Evolutionary conservation across 768 basidiomycete genomes (phyloP), one percentile per base, ranked within the genome.

Genomic region (Collybia mongolica): DNA sequence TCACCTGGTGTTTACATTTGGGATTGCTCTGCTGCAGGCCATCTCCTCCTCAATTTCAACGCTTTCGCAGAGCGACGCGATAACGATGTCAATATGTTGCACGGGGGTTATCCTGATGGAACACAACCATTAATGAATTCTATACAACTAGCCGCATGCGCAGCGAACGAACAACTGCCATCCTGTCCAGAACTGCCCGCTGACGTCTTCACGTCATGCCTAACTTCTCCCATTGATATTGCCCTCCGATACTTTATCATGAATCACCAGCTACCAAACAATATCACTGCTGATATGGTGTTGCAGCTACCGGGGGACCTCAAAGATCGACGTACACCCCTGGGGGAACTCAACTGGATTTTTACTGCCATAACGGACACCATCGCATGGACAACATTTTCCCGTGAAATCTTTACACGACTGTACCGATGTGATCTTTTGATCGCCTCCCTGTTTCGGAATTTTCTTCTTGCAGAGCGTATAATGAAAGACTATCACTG

Each of bases 271-370:
- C 81, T 93, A 9, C 90, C 89, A 5, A 85, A 82, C 57, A 84
- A 85, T 51, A 81, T 90, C 60, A 86, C 85, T 7, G 77, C 87
- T 23, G 93, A 98, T 61, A 90, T 93, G 89, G 87, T 95, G 28
- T 84, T 90, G 79, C 90, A 94, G 65, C 81, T 99, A 11, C 97
- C 97, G 0, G 97, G 97, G 7, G 95, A 98, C 64, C 80, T 98
- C 52, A 97, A 96, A 69, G 97, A 99, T 62, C 82, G 97, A 17
- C 82, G 95, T 20, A 98, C 97, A 0, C 95, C 97, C 1, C 75
- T 99, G 0, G 97, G 97, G 44, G 97, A 99, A 70, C 81, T 99
- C n/a, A 97, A 96, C 65, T 99, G 97, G 97, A 98, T 98, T 55
- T 98, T 98, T 71, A 98, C 94, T 1, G 93, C 96, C 28, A 91